Base-by-base conservation (phyloP, 495 filamentous ascomycete genomes). In the Aspergillus kassunensis region DNA sequence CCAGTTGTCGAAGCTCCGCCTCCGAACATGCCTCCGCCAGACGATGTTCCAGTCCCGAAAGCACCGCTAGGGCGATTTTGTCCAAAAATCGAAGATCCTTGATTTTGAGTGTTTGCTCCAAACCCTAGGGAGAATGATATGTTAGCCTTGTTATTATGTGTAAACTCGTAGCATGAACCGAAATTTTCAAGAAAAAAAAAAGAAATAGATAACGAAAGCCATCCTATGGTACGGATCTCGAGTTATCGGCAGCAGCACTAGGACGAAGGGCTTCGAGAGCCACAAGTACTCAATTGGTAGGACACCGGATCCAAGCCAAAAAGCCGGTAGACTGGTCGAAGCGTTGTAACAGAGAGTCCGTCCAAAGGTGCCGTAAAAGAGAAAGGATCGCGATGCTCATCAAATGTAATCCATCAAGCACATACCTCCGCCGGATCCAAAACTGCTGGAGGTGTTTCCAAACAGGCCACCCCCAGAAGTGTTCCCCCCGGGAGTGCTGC, bases 371-470 rank as follows among this genome's bases (percentile, higher is more conserved):
- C 39, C 27, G 33, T 40, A 27, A 18, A 55, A 56, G 59, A 60
- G 57, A 65, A 57, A 62, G 58, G 56, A 63, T 63, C 61, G 64
- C 69, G 51, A 62, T 60, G 59, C 62, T 62, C 65, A 61, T 48
- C 35, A 56, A 59, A 55, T 45, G 33, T 44, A 45, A 44, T 53
- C 51, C 31, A 39, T 60, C 63, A 64, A 63, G 61, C 70, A 80
- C 71, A 71, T 81, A 74, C 73, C 77, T 75, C 76, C 75, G 64
- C 76, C 75, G 60, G 73, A 67, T 55, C 81, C 81, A 58, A 84
- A 83, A 62, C 77, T 75, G 59, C 75, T 72, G 55, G 67, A 68
- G 39, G 62, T 66, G 58, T 71, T 72, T 59, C 74, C 71, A 60
- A 80, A 79, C 33, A 76, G 59, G 53, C 71, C 60, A 54, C 71